These are phyloP conservation scores for Syncephalis plumigaleata DNA, from an alignment of 371 early-diverging fungal genomes.

Conservation along the genomic window DNA sequence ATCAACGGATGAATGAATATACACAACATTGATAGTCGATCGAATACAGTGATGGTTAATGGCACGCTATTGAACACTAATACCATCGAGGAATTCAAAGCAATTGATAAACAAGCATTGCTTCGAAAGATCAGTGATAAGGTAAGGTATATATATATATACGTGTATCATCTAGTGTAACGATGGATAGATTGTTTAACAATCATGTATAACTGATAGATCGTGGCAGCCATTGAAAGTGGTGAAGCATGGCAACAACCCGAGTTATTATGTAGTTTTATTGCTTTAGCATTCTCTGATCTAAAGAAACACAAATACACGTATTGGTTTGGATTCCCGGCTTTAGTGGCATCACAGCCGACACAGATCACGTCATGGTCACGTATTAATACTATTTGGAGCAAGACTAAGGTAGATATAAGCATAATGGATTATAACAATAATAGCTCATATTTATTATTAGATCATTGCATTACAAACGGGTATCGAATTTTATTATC, in stretches of 20 bases:
- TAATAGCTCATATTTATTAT: background rate
- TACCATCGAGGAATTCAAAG: conserved; percentile 79
- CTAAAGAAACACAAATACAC: conserved; percentile 82
- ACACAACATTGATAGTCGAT: too few species aligned
- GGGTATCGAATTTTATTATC: conserved; percentile 8
- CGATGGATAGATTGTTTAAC: too few species aligned
- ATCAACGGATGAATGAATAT: conserved; percentile 6
- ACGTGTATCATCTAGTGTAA: background rate
- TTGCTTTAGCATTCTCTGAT: conserved; percentile 77
- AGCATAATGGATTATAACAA: conserved; percentile 10
- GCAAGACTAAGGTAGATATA: conserved; percentile 9
- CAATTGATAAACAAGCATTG: conserved; percentile 47
- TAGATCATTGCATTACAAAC: conserved; percentile 4
- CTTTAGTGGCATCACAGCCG: conserved; percentile 22
- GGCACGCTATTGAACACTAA: conserved; percentile 70
- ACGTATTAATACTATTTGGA: conserved; percentile 7
- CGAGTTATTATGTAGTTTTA: conserved; percentile 35
- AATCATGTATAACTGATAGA: too few species aligned
- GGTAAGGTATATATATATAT: conserved; percentile 18
- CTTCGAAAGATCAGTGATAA: conserved; percentile 37
- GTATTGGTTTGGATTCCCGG: conserved; percentile 89
- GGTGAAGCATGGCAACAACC: conserved; percentile 46
- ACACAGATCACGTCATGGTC: background rate
- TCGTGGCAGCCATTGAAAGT: conserved; percentile 42
- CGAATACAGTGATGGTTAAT: conserved; percentile 22